phyloP scores from a whole-genome alignment of 768 basidiomycete genomes.

The Suillus weaverae region DNA sequence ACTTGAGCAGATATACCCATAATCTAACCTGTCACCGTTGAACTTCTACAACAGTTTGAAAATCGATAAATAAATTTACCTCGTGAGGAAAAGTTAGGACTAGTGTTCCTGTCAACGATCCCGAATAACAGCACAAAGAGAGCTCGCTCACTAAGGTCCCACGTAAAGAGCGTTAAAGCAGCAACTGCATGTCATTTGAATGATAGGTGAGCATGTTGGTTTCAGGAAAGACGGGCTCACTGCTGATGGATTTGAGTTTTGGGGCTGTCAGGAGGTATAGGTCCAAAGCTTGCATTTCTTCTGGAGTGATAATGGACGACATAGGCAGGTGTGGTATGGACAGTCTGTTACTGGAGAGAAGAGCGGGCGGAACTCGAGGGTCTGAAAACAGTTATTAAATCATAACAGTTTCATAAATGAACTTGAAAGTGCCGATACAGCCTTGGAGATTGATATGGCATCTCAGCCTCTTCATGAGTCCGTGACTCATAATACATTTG shows the following conservation, averaged over 20 bases:
- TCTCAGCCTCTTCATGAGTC: neutral
- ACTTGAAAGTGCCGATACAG: neutral
- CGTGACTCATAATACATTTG: neutral
- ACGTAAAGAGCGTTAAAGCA: constrained; percentile 4
- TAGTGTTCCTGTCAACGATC: neutral
- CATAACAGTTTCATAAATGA: neutral
- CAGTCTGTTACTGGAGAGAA: neutral
- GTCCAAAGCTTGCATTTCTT: constrained; percentile 3
- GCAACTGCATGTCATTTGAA: neutral
- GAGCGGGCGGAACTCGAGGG: neutral
- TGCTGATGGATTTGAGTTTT: constrained; percentile 1
- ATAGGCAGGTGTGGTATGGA: neutral
- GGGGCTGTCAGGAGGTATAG: neutral
- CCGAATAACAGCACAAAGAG: neutral
- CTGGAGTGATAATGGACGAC: neutral
- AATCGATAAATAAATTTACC: neutral
- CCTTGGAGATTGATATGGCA: neutral
- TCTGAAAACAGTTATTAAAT: neutral
- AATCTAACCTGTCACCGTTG: constrained; percentile 5
- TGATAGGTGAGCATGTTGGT: neutral
- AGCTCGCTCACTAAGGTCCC: constrained; percentile 5
- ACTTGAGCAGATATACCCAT: constrained; percentile 8
- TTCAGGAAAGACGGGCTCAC: neutral
- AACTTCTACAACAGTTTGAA: no score
- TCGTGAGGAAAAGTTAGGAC: constrained; percentile 10